Evolutionary conservation across 192 early-diverging fungal genomes (phyloP), one percentile per base, ranked within the genome.

Genomic region (Rhizophagus prolifer): DNA sequence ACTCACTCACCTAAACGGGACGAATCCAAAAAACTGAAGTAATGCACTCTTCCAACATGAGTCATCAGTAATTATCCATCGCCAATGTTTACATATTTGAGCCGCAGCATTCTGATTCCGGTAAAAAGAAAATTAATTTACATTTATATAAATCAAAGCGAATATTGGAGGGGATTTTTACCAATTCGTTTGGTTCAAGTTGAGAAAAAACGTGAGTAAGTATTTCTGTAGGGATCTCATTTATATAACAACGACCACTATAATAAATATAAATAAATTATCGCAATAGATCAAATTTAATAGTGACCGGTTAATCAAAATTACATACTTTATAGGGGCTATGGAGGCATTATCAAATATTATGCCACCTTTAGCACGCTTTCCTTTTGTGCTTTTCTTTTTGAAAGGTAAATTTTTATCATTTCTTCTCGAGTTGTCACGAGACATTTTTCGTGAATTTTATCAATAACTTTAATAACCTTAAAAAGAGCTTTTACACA

Each of bases 41-140:
- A 69, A 69, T 69, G 67, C 67, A 46, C 7, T 69, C 12, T 38
- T 69, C 67, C 67, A 69, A 26, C 67, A 69, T 34, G 26, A 34
- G 46, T 69, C 67, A 69, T 69, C 67, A 38, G 12, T 69, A 19
- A 69, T 69, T 19, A 69, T 23, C n/a, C 21, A 23, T 38, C 41
- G 25, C 67, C 67, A 69, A 34, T 46, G 67, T 69, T 69, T 69
- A 69, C 67, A 69, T 19, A 38, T 26, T 69, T 38, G 67, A 38
- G 36, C 26, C 21, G 67, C 67, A 19, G 9, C 44, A 7, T 36
- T 46, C 67, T 69, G 7, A 54, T 54, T 21, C 16, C 10, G 8
- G 36, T 23, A 44, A 44, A 34, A 34, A 12, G 5, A 44, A 23
- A 38, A 69, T 23, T 41, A 46, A 36, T 16, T 34, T 23, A 46